Evolutionary conservation across 2,329 filamentous ascomycete genomes (phyloP), one percentile per base, ranked within the genome.

Genomic region (Verticillium zaregamsianum): DNA sequence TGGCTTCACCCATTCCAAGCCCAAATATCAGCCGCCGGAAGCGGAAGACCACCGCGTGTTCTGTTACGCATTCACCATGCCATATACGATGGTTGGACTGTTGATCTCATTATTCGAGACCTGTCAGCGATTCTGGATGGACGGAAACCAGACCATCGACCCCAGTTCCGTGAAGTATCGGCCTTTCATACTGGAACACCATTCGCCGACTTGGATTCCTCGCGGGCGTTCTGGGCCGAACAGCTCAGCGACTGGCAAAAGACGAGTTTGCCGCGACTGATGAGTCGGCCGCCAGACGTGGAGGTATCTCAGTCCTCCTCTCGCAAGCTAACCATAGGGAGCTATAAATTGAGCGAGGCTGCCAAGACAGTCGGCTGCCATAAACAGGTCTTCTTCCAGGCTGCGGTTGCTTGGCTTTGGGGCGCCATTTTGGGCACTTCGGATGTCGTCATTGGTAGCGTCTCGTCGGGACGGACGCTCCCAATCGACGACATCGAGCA

Each of bases 41-140:
- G 66, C 20, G 58, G 70, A 5, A 61, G 65, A 57, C 60, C 70
- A 3, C 68, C 70, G 35, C 67, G 77, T 4, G 72, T 71, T 63
- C 73, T 84, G 12, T 59, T 91, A 55, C 80, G 89, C 14, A 78
- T 96, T 0, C 93, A 96, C 70, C 93, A 97, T 74, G 87, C 91
- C 0, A 72, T 96, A 1, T 97, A 96, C 70, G 93, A 97, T 73
- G 93, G 93, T n/a, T 97, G 93, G 93, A 93, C 92, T 0, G 83
- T 93, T 70, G 90, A 97, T 59, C 78, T 94, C 33, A 74, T 96
- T 0, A 68, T 91, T 15, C 77, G 82, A 31, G 92, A 97, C 71
- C 76, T 96, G 5, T 79, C 83, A 4, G 69, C 68, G 0, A 66
- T 90, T 1, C 68, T 90, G 0, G 58, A 59, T 32, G 70, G 71